These are phyloP conservation scores for Pilaira anomala DNA, from an alignment of 192 early-diverging fungal species.

Conservation along the genomic window DNA sequence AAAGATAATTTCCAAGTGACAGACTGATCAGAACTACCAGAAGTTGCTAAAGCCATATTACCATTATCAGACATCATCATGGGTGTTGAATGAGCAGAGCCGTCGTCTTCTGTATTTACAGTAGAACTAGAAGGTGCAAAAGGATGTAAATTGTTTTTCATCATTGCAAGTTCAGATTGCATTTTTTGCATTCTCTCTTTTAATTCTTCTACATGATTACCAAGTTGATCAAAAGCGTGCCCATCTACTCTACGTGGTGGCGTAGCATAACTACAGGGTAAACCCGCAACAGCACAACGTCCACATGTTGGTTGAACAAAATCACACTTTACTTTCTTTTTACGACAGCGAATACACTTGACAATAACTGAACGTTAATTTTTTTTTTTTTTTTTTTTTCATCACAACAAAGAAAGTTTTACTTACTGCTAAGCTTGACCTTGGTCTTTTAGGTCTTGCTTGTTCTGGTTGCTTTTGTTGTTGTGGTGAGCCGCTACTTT, in stretches of 20 bases:
- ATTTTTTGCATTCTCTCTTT: slow-evolving; percentile 46
- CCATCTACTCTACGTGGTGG: slow-evolving; percentile 41
- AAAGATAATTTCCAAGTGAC: slow-evolving; percentile 39
- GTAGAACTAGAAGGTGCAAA: slow-evolving; percentile 16
- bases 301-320: slow-evolving; percentile 45
- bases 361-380: not conserved
- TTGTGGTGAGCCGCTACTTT: slow-evolving; percentile 17
- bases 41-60: slow-evolving; percentile 6
- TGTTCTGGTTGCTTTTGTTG: slow-evolving; percentile 28
- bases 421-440: slow-evolving; percentile 41
- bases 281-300: slow-evolving; percentile 35
- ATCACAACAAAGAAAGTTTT: not conserved
- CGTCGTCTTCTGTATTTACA: slow-evolving; percentile 2
- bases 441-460: slow-evolving; percentile 32
- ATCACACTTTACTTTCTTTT: slow-evolving; percentile 46
- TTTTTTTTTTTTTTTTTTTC: not conserved
- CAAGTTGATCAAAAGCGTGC: slow-evolving; percentile 41
- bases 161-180: slow-evolving; percentile 38
- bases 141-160: slow-evolving; percentile 42
- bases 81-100: not conserved
- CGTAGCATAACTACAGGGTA: slow-evolving; percentile 43
- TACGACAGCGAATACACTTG: slow-evolving; percentile 45
- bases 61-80: not conserved
- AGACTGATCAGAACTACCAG: slow-evolving; percentile 13
- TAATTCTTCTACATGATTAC: slow-evolving; percentile 42